Evolutionary conservation across 192 early-diverging fungal genomes (phyloP).

Genomic region (Entomortierella chlamydospora): DNA sequence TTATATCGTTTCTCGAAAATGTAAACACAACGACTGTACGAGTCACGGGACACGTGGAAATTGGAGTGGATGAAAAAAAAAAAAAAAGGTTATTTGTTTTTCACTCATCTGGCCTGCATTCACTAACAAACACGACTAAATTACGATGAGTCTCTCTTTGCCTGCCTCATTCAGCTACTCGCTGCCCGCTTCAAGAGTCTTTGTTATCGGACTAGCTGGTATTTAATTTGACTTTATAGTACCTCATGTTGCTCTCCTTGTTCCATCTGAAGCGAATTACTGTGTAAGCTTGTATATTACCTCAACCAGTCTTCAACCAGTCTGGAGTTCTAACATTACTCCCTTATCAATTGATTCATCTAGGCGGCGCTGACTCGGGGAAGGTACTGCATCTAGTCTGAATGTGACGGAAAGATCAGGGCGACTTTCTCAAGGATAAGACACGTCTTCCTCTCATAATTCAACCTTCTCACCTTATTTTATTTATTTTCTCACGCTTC

Average conservation of each 20-base stretch:
- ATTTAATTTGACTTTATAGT: background rate
- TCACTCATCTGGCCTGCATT: background rate
- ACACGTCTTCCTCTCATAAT: background rate
- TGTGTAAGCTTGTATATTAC: no score
- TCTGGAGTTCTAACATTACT: background rate
- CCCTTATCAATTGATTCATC: background rate
- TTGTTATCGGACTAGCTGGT: slow-evolving; percentile 48
- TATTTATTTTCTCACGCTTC: background rate
- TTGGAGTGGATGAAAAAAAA: slow-evolving; percentile 6
- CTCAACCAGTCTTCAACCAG: no score
- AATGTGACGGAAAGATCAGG: background rate
- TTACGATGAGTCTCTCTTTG: slow-evolving; percentile 37
- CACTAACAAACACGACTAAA: background rate
- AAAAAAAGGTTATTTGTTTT: background rate
- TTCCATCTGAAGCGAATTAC: no score
- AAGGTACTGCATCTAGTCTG: slow-evolving; percentile 16
- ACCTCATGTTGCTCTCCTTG: background rate
- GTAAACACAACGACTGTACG: background rate
- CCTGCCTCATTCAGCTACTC: slow-evolving; percentile 38
- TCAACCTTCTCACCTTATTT: background rate
- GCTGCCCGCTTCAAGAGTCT: slow-evolving; percentile 32
- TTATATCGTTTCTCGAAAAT: background rate
- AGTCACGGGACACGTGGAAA: background rate
- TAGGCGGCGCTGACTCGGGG: slow-evolving; percentile 51
- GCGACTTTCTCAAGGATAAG: background rate